Evolutionary conservation across 805 yeast species (phyloP), one percentile per base, ranked within the genome.

Genomic region (Lipomyces spencermartinsiae): DNA sequence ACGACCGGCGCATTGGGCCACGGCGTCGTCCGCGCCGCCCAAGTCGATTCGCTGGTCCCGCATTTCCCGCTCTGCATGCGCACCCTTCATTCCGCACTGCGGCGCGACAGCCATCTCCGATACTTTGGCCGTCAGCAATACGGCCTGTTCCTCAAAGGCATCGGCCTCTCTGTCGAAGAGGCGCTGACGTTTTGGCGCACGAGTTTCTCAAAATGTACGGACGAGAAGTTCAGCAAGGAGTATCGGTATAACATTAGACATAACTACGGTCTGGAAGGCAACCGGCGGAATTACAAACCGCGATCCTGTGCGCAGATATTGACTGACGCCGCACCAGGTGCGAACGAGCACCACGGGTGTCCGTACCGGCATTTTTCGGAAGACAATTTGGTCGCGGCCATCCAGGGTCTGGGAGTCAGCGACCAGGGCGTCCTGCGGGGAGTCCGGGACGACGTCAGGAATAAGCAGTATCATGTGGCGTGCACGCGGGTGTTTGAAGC

Each of bases 261-360:
- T 78, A 85, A 84, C 70, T 95, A 94, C 77, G 99, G 98, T 60
- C 82, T 92, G 66, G 97, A 92, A 79, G 99, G 99, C 73, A 89
- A 89, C 12, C 82, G 97, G 68, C 89, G 87, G 74, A 91, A 92
- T 74, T 93, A 92, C 79, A 86, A 86, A 74, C 97, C 98, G 2
- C 86, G 90, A 89, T 90, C 89, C 76, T 95, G 98, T 81, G 85
- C 87, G 53, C 87, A 89, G 1, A 92, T 95, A 55, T 78, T 92
- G 66, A 83, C 87, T 34, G 88, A 88, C 73, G 85, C 88, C 71
- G 49, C 64, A 3, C 93, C 97, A 0, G 81, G 82, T 10, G 80
- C 83, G 58, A 82, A 84, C 55, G 97, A 93, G 73, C 85, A 81
- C 67, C 97, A 94, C 76, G 99, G 99, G 1, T 94, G 98, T 78